These are phyloP conservation scores for Cyclotella baltica DNA, from an alignment of 108 stramenopile genomes.

Conservation along the genomic window DNA sequence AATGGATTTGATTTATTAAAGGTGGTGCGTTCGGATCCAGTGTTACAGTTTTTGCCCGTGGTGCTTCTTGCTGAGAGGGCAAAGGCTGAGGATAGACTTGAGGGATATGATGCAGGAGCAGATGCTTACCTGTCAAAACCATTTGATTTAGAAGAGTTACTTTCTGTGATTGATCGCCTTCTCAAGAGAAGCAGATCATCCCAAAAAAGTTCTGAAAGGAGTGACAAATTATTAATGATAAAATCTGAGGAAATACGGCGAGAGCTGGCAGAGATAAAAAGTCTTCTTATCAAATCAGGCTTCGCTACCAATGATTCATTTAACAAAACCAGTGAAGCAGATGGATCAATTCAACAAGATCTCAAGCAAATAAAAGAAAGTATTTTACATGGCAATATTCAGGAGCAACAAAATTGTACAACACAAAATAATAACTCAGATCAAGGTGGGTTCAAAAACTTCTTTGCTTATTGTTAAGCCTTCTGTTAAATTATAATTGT, in stretches of 20 bases:
- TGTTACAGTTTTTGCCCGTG: conserved; percentile 66
- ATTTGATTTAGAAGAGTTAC: conserved; percentile 85
- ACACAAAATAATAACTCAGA: not conserved
- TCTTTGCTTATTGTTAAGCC: not conserved
- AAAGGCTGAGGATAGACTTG: conserved; percentile 76
- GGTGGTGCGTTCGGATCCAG: conserved; percentile 60
- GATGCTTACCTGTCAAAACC: conserved; percentile 91
- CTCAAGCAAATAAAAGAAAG: conserved; percentile 37
- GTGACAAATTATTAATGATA: not conserved
- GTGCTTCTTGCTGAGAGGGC: conserved; percentile 82
- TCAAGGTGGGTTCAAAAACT: not conserved
- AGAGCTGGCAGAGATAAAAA: conserved; percentile 53
- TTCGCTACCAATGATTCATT: conserved; percentile 28
- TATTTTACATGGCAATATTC: conserved; percentile 6
- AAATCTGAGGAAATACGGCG: conserved; percentile 1
- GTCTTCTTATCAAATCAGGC: conserved; percentile 43
- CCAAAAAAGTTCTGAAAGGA: not conserved
- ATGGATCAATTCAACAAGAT: conserved; percentile 22
- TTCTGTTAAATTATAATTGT: too few relatives aligned
- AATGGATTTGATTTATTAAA: conserved; percentile 76
- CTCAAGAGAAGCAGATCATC: conserved; percentile 40
- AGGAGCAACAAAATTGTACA: conserved; percentile 9
- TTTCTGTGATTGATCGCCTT: conserved; percentile 74
- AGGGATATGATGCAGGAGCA: conserved; percentile 81
- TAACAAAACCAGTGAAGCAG: not conserved